phyloP scores from a whole-genome alignment of 768 basidiomycete species.

The Leccinum boreale region DNA sequence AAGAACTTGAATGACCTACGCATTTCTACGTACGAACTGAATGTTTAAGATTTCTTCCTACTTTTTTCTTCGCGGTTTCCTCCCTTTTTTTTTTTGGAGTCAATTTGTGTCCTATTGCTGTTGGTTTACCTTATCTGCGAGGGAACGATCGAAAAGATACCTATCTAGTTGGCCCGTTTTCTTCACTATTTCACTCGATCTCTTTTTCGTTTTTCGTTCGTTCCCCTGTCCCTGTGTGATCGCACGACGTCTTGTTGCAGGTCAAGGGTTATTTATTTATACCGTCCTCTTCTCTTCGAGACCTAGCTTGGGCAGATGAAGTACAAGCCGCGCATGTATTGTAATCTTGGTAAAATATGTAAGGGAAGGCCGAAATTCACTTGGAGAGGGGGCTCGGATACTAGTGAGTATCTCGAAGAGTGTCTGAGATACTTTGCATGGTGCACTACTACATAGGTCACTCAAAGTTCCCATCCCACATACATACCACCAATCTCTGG shows the following conservation, averaged over 20 bases:
- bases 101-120: too few species aligned
- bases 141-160: conserved; percentile 29
- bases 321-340: too few species aligned
- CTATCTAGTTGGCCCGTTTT: conserved; percentile 28
- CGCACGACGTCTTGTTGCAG: neutral
- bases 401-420: too few species aligned
- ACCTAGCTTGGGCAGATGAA: too few species aligned
- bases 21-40: conserved; percentile 26
- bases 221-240: neutral
- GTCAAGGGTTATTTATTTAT: conserved; percentile 23
- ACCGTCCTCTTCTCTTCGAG: conserved; percentile 13
- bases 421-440: too few species aligned
- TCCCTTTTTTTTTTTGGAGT: too few species aligned
- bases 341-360: too few species aligned
- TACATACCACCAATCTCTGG: too few species aligned
- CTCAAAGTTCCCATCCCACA: too few species aligned
- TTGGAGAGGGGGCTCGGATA: too few species aligned
- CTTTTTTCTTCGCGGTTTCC: neutral
- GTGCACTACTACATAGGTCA: too few species aligned
- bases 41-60: conserved; percentile 10
- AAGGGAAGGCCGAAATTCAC: too few species aligned
- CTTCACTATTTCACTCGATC: neutral
- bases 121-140: conserved; percentile 8
- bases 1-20: conserved; percentile 5
- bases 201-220: neutral